Base-by-base conservation (phyloP, 805 yeast species). In the Yamadazyma insecticola region DNA sequence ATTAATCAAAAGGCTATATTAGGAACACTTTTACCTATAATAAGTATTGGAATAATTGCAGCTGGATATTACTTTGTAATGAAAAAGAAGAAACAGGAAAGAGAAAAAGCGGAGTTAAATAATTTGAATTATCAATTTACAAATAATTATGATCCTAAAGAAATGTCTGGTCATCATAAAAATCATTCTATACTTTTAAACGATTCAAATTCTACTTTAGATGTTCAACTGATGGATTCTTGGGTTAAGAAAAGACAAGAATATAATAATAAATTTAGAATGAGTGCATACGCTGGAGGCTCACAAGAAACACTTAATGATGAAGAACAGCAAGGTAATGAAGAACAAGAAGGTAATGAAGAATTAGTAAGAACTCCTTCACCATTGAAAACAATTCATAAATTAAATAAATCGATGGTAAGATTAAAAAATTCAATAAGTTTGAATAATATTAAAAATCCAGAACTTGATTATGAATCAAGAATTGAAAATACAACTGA, bases 241-340 rank as follows among this genome's bases (percentile, higher is more conserved):
- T 74, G 78, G 78, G 63, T 65, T 25, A 56, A 63, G 17, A 74
- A 74, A 45, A 50, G 78, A 39, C 67, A 67, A 32, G 66, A 66
- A 34, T 72, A 57, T 39, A 76, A 67, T 35, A 33, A 29, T 30
- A 30, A 23, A n/a, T n/a, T n/a, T n/a, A n/a, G n/a, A n/a, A n/a
- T n/a, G n/a, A n/a, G n/a, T n/a, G n/a, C n/a, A n/a, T n/a, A n/a
- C n/a, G n/a, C n/a, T n/a, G n/a, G 23, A 37, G 36, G 15, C 29
- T 19, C 22, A 19, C 39, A 31, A 28, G 45, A 41, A 11, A 41
- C 45, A 4, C 19, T 39, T 3, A 26, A 22, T 13, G 39, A 34
- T 9, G 29, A 27, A 22, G 32, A 31, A 15, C 11, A 16, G 11
- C 26, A 22, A 13, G 12, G 16, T 11, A 16, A 25, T 16, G 5